These are phyloP conservation scores for Globisporangium cystogenes DNA, from an alignment of 352 stramenopile species.

Conservation along the genomic window DNA sequence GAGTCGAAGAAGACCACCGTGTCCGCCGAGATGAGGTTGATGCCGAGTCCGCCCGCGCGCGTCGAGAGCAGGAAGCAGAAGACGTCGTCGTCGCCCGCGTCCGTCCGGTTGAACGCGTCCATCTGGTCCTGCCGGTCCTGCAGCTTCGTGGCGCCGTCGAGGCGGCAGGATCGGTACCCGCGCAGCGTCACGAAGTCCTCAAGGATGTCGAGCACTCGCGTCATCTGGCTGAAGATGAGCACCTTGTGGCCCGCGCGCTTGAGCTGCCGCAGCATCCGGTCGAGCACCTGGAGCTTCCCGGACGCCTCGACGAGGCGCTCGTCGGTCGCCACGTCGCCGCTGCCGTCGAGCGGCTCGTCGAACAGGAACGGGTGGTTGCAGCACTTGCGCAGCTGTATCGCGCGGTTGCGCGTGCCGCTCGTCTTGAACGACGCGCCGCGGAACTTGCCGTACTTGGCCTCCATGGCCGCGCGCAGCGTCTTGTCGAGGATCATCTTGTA, in stretches of 20 bases:
- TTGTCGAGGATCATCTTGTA: conserved; percentile 91
- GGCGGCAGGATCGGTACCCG: conserved; percentile 84
- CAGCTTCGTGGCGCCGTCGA: conserved; percentile 86
- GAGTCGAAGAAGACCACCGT: conserved; percentile 98
- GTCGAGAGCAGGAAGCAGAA: conserved; percentile 99
- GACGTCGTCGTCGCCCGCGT: conserved; percentile 95
- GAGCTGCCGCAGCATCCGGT: conserved; percentile 89
- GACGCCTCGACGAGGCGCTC: conserved; percentile 97
- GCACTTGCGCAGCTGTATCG: conserved; percentile 87
- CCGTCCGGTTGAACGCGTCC: conserved; percentile 94
- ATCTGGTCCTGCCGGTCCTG: conserved; percentile 83
- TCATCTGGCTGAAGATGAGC: conserved; percentile 94
- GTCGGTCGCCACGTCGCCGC: conserved; percentile 88
- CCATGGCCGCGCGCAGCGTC: conserved; percentile 84
- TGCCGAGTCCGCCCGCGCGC: conserved; percentile 95
- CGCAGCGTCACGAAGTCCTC: conserved; percentile 95
- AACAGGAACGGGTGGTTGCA: conserved; percentile 93
- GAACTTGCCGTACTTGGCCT: conserved; percentile 69
- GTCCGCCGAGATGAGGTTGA: conserved; percentile 99
- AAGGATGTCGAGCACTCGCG: conserved; percentile 91
- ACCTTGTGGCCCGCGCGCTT: conserved; percentile 85
- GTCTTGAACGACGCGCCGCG: conserved; percentile 33
- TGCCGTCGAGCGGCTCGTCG: too few species aligned
- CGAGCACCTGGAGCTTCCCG: conserved; percentile 96
- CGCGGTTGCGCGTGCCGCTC: conserved; percentile 51